Evolutionary conservation across 164 flowering plant species (phyloP).

Genomic region (Vitis rotundifolia): DNA sequence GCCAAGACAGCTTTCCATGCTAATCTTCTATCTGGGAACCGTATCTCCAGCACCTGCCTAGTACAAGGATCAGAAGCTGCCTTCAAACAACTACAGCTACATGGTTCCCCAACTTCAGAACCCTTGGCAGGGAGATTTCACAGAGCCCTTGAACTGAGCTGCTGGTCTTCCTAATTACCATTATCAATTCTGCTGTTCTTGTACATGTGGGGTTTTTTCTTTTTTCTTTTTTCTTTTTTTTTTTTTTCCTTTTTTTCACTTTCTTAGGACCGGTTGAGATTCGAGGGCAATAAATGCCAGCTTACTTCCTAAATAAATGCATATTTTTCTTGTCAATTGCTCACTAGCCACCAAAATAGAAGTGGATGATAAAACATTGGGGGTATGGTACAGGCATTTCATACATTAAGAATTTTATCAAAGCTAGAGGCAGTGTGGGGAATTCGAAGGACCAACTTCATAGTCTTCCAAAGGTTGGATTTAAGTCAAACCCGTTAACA

Average conservation of each 20-base stretch:
- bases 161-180: slow-evolving; percentile 26
- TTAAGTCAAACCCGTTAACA: too few relatives aligned
- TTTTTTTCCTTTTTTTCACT: neutral
- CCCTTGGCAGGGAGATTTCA: slow-evolving; percentile 16
- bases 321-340: too few relatives aligned
- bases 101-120: neutral
- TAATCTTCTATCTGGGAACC: neutral
- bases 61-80: neutral
- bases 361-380: too few relatives aligned
- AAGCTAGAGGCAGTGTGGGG: too few relatives aligned
- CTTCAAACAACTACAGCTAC: neutral
- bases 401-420: too few relatives aligned
- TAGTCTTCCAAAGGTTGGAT: too few relatives aligned
- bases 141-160: slow-evolving; percentile 24
- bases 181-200: neutral
- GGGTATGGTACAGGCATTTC: too few relatives aligned
- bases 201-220: neutral
- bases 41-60: neutral
- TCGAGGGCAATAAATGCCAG: too few relatives aligned
- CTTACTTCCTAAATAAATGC: too few relatives aligned
- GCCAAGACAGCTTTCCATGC: neutral
- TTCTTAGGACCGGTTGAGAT: neutral
- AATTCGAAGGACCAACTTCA: too few relatives aligned
- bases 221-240: too few relatives aligned
- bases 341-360: too few relatives aligned